These are phyloP conservation scores for Mycena belliarum DNA, from an alignment of 768 basidiomycete species.

Conservation along the genomic window DNA sequence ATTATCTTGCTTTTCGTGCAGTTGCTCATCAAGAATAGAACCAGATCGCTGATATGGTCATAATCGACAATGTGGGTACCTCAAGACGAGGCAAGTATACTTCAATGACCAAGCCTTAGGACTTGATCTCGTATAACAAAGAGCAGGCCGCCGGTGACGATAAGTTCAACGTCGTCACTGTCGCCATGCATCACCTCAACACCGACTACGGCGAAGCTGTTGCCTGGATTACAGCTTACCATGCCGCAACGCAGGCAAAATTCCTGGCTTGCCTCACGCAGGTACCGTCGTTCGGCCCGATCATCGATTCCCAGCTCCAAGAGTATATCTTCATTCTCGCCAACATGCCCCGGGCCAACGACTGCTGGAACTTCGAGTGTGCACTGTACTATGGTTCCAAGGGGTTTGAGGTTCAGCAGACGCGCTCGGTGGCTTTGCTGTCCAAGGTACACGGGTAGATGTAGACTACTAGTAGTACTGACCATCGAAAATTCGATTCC, in stretches of 20 bases:
- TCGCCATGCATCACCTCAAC: slow-evolving; percentile 22
- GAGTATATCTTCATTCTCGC: slow-evolving; percentile 20
- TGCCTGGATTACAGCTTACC: slow-evolving; percentile 18
- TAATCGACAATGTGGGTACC: slow-evolving; percentile 20
- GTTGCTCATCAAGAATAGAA: too few relatives aligned
- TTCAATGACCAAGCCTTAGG: slow-evolving; percentile 15
- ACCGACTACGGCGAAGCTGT: slow-evolving; percentile 19
- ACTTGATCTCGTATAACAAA: slow-evolving; percentile 25
- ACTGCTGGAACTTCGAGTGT: slow-evolving; percentile 6
- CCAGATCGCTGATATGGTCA: slow-evolving; percentile 20
- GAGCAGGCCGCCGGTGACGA: slow-evolving; percentile 22
- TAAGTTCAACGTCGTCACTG: slow-evolving; percentile 25
- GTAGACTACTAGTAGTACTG: too few relatives aligned
- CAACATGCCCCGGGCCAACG: slow-evolving; percentile 2
- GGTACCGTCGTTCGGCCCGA: slow-evolving; percentile 20
- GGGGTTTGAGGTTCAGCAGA: not conserved
- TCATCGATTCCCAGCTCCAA: slow-evolving; percentile 14
- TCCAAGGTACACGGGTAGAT: too few relatives aligned
- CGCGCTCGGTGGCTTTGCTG: not conserved
- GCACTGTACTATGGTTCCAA: not conserved
- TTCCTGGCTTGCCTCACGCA: slow-evolving; percentile 8
- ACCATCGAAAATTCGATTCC: too few relatives aligned
- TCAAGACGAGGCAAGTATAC: too few relatives aligned
- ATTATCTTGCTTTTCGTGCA: too few relatives aligned
- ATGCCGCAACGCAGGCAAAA: not conserved